Conservation (phyloP, 768 basidiomycete genomes). For the Cyathus striatus region DNA sequence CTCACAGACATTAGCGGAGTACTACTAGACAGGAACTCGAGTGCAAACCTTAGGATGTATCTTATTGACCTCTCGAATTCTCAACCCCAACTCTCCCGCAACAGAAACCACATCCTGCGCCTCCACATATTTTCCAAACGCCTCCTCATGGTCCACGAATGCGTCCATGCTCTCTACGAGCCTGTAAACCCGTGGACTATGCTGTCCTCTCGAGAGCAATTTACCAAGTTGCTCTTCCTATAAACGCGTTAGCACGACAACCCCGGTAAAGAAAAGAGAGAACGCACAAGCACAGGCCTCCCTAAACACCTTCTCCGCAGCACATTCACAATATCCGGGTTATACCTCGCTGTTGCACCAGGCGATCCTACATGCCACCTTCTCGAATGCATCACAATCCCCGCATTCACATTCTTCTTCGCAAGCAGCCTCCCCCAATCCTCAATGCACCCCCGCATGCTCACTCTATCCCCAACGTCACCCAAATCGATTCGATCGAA, state of each 20-base stretch:
- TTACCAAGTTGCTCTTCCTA: constrained; percentile 20
- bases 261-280: neutral
- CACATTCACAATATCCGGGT: constrained; percentile 25
- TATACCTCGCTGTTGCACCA: constrained; percentile 23
- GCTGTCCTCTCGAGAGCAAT: constrained; percentile 18
- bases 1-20: neutral
- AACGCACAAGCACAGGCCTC: constrained; percentile 20
- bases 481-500: constrained; percentile 37
- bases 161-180: constrained; percentile 33
- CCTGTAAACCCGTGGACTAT: constrained; percentile 27
- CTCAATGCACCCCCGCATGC: constrained; percentile 22
- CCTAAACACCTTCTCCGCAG: constrained; percentile 26
- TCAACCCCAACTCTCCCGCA: constrained; percentile 19
- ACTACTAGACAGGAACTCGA: neutral
- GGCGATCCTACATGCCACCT: constrained; percentile 27
- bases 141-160: constrained; percentile 31
- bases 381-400: constrained; percentile 32
- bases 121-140: constrained; percentile 26
- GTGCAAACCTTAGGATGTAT: constrained; percentile 28
- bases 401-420: constrained; percentile 23
- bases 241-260: neutral
- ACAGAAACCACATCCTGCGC: constrained; percentile 15
- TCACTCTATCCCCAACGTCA: constrained; percentile 26
- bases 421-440: constrained; percentile 34
- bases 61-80: constrained; percentile 18